These are phyloP conservation scores for Colletotrichum plurivorum DNA, from an alignment of 2,329 filamentous ascomycete genomes.

Conservation along the genomic window DNA sequence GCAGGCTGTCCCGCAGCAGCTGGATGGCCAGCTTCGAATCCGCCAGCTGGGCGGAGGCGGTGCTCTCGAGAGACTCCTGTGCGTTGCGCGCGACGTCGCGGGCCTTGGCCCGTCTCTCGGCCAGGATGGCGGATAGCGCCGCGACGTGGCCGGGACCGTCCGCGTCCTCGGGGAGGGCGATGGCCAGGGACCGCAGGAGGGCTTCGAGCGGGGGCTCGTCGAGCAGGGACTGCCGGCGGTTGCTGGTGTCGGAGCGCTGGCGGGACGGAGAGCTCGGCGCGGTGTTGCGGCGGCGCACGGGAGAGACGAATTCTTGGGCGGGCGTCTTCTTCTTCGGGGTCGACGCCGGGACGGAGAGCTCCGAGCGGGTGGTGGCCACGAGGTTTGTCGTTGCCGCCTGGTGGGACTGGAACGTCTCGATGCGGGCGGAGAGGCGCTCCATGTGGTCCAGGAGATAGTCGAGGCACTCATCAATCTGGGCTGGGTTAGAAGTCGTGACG, in stretches of 20 bases:
- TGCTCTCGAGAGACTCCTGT: conserved; percentile 66
- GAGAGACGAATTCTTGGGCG: conserved; percentile 50
- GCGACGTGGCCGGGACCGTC: conserved; percentile 46
- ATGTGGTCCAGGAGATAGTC: conserved; percentile 65
- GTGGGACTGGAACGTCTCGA: conserved; percentile 63
- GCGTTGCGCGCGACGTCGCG: conserved; percentile 59
- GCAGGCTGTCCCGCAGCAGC: conserved; percentile 64
- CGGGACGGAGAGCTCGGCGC: conserved; percentile 51
- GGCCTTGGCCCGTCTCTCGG: conserved; percentile 58
- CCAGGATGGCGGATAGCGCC: conserved; percentile 52
- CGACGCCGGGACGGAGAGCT: conserved; percentile 52
- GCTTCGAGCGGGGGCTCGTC: conserved; percentile 60
- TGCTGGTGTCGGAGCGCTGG: conserved; percentile 48
- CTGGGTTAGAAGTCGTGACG: background rate
- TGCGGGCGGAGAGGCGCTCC: conserved; percentile 55
- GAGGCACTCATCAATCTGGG: conserved; percentile 66
- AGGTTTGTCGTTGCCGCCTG: conserved; percentile 56
- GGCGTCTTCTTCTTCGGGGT: conserved; percentile 42
- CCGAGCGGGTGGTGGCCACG: conserved; percentile 58
- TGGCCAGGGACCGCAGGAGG: conserved; percentile 63
- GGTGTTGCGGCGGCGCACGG: conserved; percentile 47
- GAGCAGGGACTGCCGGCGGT: conserved; percentile 52
- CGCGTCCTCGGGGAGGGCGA: conserved; percentile 56
- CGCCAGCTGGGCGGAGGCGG: conserved; percentile 56
- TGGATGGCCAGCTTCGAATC: conserved; percentile 65